Evolutionary conservation across 1,284 basidiomycete genomes (phyloP), one percentile per base, ranked within the genome.

Genomic region (Boletus austroedulis): DNA sequence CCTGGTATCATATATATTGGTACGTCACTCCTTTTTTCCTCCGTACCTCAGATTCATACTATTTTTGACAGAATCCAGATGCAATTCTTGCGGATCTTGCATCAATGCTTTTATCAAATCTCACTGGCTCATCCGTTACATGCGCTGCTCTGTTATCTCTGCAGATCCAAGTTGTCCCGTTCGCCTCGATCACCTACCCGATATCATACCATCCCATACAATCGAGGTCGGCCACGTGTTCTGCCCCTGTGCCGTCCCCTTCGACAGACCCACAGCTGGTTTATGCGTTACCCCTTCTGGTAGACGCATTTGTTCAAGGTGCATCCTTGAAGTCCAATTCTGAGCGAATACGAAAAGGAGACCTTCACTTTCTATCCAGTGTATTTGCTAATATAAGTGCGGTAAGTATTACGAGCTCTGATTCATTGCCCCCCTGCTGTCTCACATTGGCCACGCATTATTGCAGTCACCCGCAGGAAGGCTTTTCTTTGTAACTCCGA

Each of bases 101-200:
- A 1, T 87, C 93, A 32, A 99, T 99, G 97, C 82, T 99, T 1
- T 82, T 99, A 8, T 98, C 95, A 21, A 99, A 99, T 75, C 79
- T 98, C 45, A 94, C 94, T 17, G 85, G 92, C 15, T 86, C 92
- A 53, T 81, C 92, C 6, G 77, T 82, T 0, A 82, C 91, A 50
- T 89, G 90, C 62, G 78, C 85, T 4, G 73, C 80, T 2, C 76
- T 98, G 12, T 78, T 95, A 5, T 78, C 80, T 4, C 77, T 95
- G 34, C 84, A 82, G 56, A 79, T 95, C 50, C 76, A 85, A 2
- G 78, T 94, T 50, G 77, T 93, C 19, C 76, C 78, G 9, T 79
- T 80, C 64, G 69, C 73, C 46, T 76, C 75, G 45, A 49, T 55
- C 21, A 67, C 69, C 14, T 70, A 75, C 23, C 70, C 73, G 8